Evolutionary conservation across 176 grass and related monocot species (phyloP), one percentile per base, ranked within the genome.

Genomic region (Elymus sibiricus): DNA sequence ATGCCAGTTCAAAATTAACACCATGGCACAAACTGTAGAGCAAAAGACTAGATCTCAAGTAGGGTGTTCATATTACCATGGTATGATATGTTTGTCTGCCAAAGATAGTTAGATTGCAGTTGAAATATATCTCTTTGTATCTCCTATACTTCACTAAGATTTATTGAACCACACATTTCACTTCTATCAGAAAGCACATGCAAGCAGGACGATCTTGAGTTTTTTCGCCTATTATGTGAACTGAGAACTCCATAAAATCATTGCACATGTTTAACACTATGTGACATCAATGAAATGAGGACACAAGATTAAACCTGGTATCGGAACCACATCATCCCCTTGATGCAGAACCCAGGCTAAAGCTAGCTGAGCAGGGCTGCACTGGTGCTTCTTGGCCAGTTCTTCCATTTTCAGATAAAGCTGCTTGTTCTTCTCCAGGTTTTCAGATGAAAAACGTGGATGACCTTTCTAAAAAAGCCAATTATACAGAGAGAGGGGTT

Each of bases 261-360:
- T 28, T 40, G 28, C 24, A 65, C 26, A 51, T 21, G 11, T 25
- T 71, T 19, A 5, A 40, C n/a, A 73, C 10, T 64, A 13, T 19
- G 44, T 10, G 19, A 11, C 22, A 65, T 26, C 31, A 86, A 44
- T 37, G 22, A 24, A 69, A 67, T 25, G 6, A 39, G 46, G 40
- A 34, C 32, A 24, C 16, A 74, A 78, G 60, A 67, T 51, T 79
- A 51, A 83, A 97, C 95, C 95, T 89, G 95, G 95, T 70, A 97
- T 91, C 6, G 90, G 95, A 79, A 87, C 92, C 34, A 97, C 90
- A 88, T 93, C 89, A 61, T 91, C 79, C 76, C 94, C 95, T 91
- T 95, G 95, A 77, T 93, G 88, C 19, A 95, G 74, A 84, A 97
- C 84, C 95, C 92, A 97, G 51, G 95, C 87, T 37, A 93, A 58